phyloP scores from a whole-genome alignment of 192 early-diverging fungal genomes.

The Podila clonocystis region DNA sequence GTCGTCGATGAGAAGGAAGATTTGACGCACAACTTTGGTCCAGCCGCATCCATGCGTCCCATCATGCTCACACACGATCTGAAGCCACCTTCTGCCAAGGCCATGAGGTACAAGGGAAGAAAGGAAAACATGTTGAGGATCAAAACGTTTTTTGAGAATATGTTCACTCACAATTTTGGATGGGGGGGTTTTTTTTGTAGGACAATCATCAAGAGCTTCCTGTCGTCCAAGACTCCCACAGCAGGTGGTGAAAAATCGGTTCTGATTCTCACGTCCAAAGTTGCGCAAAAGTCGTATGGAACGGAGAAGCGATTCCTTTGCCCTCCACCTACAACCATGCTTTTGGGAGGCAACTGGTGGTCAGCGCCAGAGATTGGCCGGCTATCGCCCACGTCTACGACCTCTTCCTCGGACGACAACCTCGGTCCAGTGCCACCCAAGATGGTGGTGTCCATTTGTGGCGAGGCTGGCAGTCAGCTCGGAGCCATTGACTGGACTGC shows the following conservation, averaged over 20 bases:
- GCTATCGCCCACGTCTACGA: conserved; percentile 24
- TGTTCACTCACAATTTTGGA: background rate
- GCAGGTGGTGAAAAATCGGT: conserved; percentile 69
- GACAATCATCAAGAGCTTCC: conserved; percentile 59
- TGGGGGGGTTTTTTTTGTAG: conserved; percentile 15
- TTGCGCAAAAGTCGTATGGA: conserved; percentile 94
- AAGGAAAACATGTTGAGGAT: too few relatives aligned
- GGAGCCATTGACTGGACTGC: conserved; percentile 66
- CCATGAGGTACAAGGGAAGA: conserved; percentile 25
- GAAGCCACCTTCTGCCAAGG: conserved; percentile 36
- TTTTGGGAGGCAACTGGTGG: conserved; percentile 81
- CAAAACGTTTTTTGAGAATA: too few relatives aligned
- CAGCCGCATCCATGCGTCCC: conserved; percentile 26
- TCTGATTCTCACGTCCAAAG: conserved; percentile 84
- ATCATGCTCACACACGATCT: conserved; percentile 43
- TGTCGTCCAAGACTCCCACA: conserved; percentile 52
- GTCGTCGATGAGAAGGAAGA: conserved; percentile 47
- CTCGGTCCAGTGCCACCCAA: conserved; percentile 53
- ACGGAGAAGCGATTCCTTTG: conserved; percentile 93
- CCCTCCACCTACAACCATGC: conserved; percentile 83
- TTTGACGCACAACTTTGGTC: conserved; percentile 7
- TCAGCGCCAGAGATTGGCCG: conserved; percentile 26
- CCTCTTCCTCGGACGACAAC: conserved; percentile 9
- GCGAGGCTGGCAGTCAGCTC: conserved; percentile 62
- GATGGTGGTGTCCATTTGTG: conserved; percentile 68